A percentile compares a stretch with the other conserved stretches of the same genome.
Evolutionary conservation across 2,329 filamentous ascomycete species (phyloP).

Genomic region (Bipolaris cookei): DNA sequence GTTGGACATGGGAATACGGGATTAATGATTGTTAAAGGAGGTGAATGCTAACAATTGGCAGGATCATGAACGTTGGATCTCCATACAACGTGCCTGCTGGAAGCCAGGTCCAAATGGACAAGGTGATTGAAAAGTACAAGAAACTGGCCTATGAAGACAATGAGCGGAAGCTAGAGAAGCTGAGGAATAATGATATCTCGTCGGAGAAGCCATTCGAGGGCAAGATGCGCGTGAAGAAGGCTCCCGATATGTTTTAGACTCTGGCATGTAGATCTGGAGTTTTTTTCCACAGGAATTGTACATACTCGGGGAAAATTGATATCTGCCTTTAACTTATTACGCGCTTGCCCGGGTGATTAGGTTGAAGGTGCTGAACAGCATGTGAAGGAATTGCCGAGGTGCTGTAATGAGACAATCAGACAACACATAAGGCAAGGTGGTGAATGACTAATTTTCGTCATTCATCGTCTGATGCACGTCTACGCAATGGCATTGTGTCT

Average conservation of each 20-base stretch:
- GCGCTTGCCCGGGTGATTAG: neutral
- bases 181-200: slow-evolving; percentile 42
- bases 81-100: slow-evolving; percentile 70
- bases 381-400: no score
- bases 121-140: slow-evolving; percentile 68
- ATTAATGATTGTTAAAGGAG: neutral
- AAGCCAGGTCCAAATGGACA: slow-evolving; percentile 63
- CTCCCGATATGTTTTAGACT: slow-evolving; percentile 24
- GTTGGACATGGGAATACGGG: neutral
- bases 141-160: slow-evolving; percentile 63
- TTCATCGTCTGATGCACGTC: neutral
- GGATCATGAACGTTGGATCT: slow-evolving; percentile 67
- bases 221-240: slow-evolving; percentile 31
- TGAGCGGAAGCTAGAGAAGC: slow-evolving; percentile 59
- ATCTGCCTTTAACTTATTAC: slow-evolving; percentile 13
- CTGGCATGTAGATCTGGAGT: neutral
- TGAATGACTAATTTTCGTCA: neutral
- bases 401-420: no score
- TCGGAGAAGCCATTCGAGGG: slow-evolving; percentile 41
- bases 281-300: slow-evolving; percentile 15
- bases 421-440: no score
- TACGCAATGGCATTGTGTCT: neutral
- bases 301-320: slow-evolving; percentile 32
- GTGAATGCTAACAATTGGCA: slow-evolving; percentile 44
- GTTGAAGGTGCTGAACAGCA: neutral